A percentile compares a stretch with the other conserved stretches of the same genome.
phyloP scores from a whole-genome alignment of 768 basidiomycete species.

The Panaeolus cyanescens region DNA sequence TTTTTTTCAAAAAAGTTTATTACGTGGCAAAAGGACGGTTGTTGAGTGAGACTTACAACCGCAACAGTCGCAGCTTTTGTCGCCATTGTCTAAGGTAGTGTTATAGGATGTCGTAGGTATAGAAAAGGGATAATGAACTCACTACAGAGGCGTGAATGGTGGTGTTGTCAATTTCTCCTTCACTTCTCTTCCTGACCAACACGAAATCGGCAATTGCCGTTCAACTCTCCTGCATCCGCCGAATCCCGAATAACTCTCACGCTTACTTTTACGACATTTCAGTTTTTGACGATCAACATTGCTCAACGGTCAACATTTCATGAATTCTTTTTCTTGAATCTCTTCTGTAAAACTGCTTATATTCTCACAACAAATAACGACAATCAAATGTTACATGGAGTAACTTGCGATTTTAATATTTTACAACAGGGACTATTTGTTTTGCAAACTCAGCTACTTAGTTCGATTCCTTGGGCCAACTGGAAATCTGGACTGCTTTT shows the following conservation, averaged over 20 bases:
- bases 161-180: conserved; percentile 21
- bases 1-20: conserved; percentile 34
- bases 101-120: conserved; percentile 8
- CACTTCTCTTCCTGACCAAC: conserved; percentile 7
- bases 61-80: conserved; percentile 71
- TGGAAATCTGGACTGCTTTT: conserved; percentile 35
- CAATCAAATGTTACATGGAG: too few species aligned
- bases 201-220: conserved; percentile 40
- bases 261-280: neutral
- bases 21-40: conserved; percentile 19
- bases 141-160: conserved; percentile 25
- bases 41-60: conserved; percentile 45
- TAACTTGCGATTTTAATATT: neutral
- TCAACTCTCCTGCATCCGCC: conserved; percentile 34
- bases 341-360: neutral
- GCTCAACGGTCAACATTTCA: too few species aligned
- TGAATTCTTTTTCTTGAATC: neutral
- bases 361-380: too few species aligned
- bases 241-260: conserved; percentile 23
- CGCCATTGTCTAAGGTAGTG: conserved; percentile 49
- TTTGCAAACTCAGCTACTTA: conserved; percentile 5
- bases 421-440: neutral
- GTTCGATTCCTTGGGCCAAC: conserved; percentile 37
- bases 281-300: neutral
- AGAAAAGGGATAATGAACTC: conserved; percentile 11